Evolutionary conservation across 169 alveolate species (phyloP).

Genomic region (Cryptosporidium parvum): DNA sequence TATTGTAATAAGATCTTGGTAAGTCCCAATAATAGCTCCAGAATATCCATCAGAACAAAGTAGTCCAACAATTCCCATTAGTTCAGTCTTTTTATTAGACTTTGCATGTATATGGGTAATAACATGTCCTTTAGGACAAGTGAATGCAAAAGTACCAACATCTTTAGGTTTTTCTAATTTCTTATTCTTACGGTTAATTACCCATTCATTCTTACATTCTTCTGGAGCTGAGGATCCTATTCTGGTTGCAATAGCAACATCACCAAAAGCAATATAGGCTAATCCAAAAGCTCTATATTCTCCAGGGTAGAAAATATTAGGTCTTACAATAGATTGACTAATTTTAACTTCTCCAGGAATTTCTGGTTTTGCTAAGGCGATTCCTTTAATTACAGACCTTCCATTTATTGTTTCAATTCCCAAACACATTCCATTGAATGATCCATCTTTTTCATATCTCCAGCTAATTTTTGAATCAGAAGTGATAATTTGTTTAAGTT

Average conservation of each 20-base stretch:
- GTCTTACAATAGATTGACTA: conserved; percentile 37
- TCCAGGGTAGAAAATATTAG: conserved; percentile 55
- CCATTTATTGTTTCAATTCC: conserved; percentile 29
- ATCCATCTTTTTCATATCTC: conserved; percentile 17
- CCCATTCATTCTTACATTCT: conserved; percentile 37
- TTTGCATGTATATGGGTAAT: conserved; percentile 47
- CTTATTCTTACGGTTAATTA: conserved; percentile 17
- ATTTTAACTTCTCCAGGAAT: not conserved
- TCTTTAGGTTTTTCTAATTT: conserved; percentile 12
- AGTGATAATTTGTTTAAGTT: conserved; percentile 11
- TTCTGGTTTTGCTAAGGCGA: conserved; percentile 32
- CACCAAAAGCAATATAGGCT: conserved; percentile 58
- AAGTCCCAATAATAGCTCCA: conserved; percentile 69
- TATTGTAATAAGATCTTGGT: conserved; percentile 2
- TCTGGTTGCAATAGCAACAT: conserved; percentile 57
- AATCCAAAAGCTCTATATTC: conserved; percentile 51
- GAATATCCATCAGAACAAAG: conserved; percentile 72
- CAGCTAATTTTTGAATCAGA: conserved; percentile 37
- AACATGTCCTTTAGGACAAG: conserved; percentile 53
- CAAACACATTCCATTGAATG: conserved; percentile 66
- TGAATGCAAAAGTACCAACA: conserved; percentile 28
- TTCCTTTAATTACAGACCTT: conserved; percentile 18
- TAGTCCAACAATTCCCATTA: conserved; percentile 49
- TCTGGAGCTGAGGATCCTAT: conserved; percentile 41
- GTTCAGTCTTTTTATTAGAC: conserved; percentile 10